phyloP scores from a whole-genome alignment of 441 rosid genomes.

The Capsella rubella region DNA sequence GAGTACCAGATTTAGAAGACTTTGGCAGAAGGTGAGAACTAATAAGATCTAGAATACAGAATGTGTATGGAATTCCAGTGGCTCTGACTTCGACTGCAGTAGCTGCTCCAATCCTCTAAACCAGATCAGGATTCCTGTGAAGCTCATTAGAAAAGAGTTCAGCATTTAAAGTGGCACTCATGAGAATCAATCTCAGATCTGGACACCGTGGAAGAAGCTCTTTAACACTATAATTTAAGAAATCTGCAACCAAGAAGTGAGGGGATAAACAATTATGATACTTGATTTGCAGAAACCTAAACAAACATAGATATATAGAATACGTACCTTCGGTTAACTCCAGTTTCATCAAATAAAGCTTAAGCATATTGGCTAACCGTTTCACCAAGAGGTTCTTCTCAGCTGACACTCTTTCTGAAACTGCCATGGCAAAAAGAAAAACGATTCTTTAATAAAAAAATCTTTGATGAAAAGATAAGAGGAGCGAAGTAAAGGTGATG shows the following conservation, averaged over 20 bases:
- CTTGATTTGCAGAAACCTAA: conserved; percentile 29
- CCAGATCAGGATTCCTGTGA: conserved; percentile 67
- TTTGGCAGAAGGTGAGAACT: conserved; percentile 9
- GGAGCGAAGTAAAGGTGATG: conserved; percentile 9
- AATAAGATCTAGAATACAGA: background rate
- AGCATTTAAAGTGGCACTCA: conserved; percentile 99
- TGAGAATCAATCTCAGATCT: conserved; percentile 90
- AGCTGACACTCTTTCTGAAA: conserved; percentile 91
- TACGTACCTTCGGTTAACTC: conserved; percentile 57
- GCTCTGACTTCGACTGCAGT: conserved; percentile 81
- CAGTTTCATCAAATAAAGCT: background rate
- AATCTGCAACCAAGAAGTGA: conserved; percentile 59
- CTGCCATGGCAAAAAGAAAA: conserved; percentile 86
- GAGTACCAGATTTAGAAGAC: background rate
- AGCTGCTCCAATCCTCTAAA: conserved; percentile 74
- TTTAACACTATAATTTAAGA: conserved; percentile 87
- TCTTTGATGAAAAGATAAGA: background rate
- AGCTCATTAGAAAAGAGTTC: conserved; percentile 77
- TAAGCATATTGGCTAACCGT: conserved; percentile 62
- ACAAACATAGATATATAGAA: conserved; percentile 22
- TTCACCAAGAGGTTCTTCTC: conserved; percentile 99
- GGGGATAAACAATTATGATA: conserved; percentile 15
- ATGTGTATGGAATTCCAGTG: conserved; percentile 69
- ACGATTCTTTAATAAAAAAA: conserved; percentile 11
- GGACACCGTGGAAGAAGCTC: conserved; percentile 93